These are phyloP conservation scores for Perilla frutescens DNA, from an alignment of 257 asterid species.

Conservation along the genomic window DNA sequence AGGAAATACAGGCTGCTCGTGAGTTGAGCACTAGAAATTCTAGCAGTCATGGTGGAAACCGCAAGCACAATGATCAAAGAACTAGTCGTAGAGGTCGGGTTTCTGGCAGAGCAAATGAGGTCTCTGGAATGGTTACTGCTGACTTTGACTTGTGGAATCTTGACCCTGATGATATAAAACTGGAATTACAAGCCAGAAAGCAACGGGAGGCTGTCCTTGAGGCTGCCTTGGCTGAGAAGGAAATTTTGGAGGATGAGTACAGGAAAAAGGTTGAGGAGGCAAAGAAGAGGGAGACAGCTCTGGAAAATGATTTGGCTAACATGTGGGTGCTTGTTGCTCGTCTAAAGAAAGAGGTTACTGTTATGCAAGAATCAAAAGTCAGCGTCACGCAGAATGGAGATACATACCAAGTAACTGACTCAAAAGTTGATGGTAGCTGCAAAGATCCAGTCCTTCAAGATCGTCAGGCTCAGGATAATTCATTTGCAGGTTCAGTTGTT, in stretches of 20 bases:
- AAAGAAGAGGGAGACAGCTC: conserved; percentile 83
- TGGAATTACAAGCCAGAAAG: conserved; percentile 91
- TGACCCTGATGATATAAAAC: conserved; percentile 71
- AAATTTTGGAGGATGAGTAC: conserved; percentile 73
- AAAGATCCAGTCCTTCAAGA: conserved; percentile 49
- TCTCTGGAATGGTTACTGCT: conserved; percentile 57
- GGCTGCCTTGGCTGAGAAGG: conserved; percentile 92
- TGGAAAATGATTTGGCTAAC: conserved; percentile 96
- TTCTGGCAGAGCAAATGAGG: conserved; percentile 58
- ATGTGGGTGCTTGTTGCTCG: conserved; percentile 99
- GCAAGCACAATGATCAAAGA: conserved; percentile 65
- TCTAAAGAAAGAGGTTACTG: conserved; percentile 75
- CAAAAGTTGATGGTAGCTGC: conserved; percentile 47
- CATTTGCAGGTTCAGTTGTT: conserved; percentile 45
- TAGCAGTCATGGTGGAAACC: conserved; percentile 46
- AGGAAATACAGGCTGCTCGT: conserved; percentile 72
- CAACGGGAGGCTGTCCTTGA: conserved; percentile 85
- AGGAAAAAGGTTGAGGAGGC: conserved; percentile 81
- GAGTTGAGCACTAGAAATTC: conserved; percentile 67
- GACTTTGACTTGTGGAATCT: conserved; percentile 86
- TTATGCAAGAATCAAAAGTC: conserved; percentile 48
- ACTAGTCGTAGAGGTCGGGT: conserved; percentile 67
- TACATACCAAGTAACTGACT: conserved; percentile 42
- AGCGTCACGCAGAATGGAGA: conserved; percentile 44
- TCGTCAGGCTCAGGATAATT: conserved; percentile 40